Evolutionary conservation across 202 grass and related monocot species (phyloP).

Genomic region (Eragrostis tef): DNA sequence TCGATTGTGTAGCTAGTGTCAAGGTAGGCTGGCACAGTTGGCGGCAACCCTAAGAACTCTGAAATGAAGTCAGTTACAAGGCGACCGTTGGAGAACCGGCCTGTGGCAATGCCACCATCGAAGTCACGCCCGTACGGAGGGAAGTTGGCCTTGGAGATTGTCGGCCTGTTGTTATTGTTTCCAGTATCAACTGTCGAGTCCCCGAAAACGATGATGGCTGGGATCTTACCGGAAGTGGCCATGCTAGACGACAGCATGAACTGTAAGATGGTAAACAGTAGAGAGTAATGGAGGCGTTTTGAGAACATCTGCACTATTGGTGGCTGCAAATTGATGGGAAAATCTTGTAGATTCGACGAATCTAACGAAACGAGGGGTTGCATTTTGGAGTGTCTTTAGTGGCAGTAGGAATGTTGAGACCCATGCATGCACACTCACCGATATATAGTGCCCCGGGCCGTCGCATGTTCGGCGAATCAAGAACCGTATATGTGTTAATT

Average conservation of each 20-base stretch:
- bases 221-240: slow-evolving; percentile 21
- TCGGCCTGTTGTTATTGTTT: slow-evolving; percentile 69
- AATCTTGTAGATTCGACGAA: too few species aligned
- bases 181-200: slow-evolving; percentile 74
- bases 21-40: slow-evolving; percentile 69
- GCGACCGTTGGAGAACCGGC: slow-evolving; percentile 71
- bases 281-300: background rate
- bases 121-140: slow-evolving; percentile 66
- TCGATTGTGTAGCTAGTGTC: slow-evolving; percentile 59
- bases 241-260: background rate
- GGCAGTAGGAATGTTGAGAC: too few species aligned
- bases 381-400: too few species aligned
- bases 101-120: slow-evolving; percentile 52
- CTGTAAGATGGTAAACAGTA: background rate
- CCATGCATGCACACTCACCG: too few species aligned
- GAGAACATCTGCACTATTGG: slow-evolving; percentile 7
- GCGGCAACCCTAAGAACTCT: slow-evolving; percentile 53
- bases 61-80: slow-evolving; percentile 65
- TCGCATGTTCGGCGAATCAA: too few species aligned
- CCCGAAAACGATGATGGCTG: slow-evolving; percentile 72
- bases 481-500: too few species aligned
- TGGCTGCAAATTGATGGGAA: background rate
- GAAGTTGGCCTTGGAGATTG: slow-evolving; percentile 61
- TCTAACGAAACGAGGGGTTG: too few species aligned
- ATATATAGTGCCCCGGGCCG: too few species aligned